Evolutionary conservation across 1,284 basidiomycete genomes (phyloP), one percentile per base, ranked within the genome.

Genomic region (Phellinidium pouzarii): DNA sequence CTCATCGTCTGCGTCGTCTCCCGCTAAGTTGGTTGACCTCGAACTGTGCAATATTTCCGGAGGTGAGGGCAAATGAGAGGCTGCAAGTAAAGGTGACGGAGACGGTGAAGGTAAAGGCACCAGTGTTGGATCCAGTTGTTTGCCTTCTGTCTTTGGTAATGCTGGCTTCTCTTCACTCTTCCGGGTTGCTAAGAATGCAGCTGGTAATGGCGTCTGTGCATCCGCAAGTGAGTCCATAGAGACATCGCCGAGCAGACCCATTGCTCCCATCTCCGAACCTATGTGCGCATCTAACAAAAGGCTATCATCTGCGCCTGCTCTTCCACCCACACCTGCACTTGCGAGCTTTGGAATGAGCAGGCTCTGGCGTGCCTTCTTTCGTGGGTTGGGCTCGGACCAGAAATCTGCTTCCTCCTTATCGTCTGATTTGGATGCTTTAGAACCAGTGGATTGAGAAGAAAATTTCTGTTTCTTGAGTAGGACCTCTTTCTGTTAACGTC

Each of bases 401-500:
- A 56, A 56, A 4, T 51, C 50, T 29, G 52, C 54, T 48, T 56
- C 50, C 11, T 52, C 46, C 20, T 44, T 48, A 40, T 56, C 50
- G 14, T 50, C 44, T 20, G 47, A 40, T 25, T 20, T 27, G 9
- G 20, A 26, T 7, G 45, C 38, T 20, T 22, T 26, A 11, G 12
- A 20, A 14, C 43, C 17, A 20, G 36, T 11, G 44, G 45, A 9
- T 26, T 36, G 12, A n/a, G 11, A 11, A 34, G 40, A 6, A 11
- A 8, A 19, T 14, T 46, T 43, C 37, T 53, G 50, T 60, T 65
- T 63, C 56, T 62, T 65, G 50, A 70, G 62, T 2, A 76, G 57
- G 8, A 66, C 60, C 20, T 72, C 72, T 68, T 77, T 79, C 77
- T 80, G 59, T 51, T 20, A 37, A 40, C 36, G n/a, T 27, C 34